Percentiles rank a stretch among this genome's conserved stretches.
These are phyloP conservation scores for Fusarium sp. DNA, from an alignment of 2,329 filamentous ascomycete species.

Conservation along the genomic window DNA sequence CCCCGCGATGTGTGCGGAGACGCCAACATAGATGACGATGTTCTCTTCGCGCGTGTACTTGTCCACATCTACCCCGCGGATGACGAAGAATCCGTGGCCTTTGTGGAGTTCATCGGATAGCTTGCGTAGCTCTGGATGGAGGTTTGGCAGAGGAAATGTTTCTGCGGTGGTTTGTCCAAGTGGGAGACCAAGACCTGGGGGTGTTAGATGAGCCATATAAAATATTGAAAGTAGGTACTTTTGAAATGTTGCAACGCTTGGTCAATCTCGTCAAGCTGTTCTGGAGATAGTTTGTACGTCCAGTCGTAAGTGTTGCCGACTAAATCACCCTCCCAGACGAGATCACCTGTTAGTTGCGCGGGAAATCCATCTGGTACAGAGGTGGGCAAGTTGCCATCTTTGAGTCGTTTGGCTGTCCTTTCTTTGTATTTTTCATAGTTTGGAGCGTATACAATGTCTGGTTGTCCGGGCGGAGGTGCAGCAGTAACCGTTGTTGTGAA, in stretches of 20 bases:
- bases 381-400: slow-evolving; percentile 2
- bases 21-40: slow-evolving; percentile 69
- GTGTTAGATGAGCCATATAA: neutral
- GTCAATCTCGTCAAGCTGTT: slow-evolving; percentile 22
- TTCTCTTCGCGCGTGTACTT: slow-evolving; percentile 68
- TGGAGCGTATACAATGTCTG: slow-evolving; percentile 33
- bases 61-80: slow-evolving; percentile 69
- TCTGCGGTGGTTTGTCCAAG: slow-evolving; percentile 56
- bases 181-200: slow-evolving; percentile 2
- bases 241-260: slow-evolving; percentile 26
- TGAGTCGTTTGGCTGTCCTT: neutral
- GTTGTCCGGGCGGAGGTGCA: slow-evolving; percentile 27
- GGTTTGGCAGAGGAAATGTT: slow-evolving; percentile 68
- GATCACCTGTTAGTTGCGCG: slow-evolving; percentile 7
- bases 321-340: slow-evolving; percentile 35
- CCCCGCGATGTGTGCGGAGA: slow-evolving; percentile 69
- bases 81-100: slow-evolving; percentile 71
- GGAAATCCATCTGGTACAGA: slow-evolving; percentile 26
- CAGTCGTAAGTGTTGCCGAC: slow-evolving; percentile 26
- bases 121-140: slow-evolving; percentile 63
- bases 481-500: slow-evolving; percentile 12
- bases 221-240: rapidly evolving
- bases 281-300: slow-evolving; percentile 15
- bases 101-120: slow-evolving; percentile 68
- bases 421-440: slow-evolving; percentile 25